Evolutionary conservation across 2,329 filamentous ascomycete genomes (phyloP).

Genomic region (Xylariomycetidae sp.): DNA sequence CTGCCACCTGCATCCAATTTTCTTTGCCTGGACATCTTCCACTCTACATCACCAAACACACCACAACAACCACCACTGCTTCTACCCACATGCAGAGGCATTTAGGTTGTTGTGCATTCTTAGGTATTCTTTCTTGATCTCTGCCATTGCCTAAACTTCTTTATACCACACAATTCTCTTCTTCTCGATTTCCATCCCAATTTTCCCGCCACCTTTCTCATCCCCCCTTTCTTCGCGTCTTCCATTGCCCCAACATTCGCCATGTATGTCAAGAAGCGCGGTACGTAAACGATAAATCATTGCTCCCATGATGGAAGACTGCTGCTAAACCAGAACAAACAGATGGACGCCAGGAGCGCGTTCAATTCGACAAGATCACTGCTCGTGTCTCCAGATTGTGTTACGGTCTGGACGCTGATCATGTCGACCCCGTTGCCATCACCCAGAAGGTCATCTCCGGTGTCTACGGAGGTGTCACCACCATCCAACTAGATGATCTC

Average conservation of each 20-base stretch:
- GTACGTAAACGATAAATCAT: constrained; percentile 37
- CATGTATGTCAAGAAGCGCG: constrained; percentile 62
- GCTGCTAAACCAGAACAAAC: not conserved
- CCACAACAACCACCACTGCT: constrained; percentile 9
- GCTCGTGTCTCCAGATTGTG: constrained; percentile 95
- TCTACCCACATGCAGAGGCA: constrained; percentile 11
- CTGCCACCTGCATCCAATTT: constrained; percentile 6
- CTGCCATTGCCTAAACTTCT: too few relatives aligned
- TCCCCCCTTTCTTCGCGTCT: constrained; percentile 13
- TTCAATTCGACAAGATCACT: constrained; percentile 99
- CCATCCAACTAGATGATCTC: constrained; percentile 91
- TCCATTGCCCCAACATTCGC: constrained; percentile 25
- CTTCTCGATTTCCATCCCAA: constrained; percentile 4
- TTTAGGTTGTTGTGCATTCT: constrained; percentile 8
- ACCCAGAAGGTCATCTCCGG: constrained; percentile 99
- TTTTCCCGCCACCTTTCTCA: constrained; percentile 2
- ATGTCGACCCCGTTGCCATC: constrained; percentile 96
- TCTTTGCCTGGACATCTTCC: constrained; percentile 9
- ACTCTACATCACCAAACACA: constrained; percentile 14
- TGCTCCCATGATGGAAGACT: too few relatives aligned
- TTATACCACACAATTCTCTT: too few relatives aligned
- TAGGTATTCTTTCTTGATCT: too few relatives aligned
- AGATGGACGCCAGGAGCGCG: constrained; percentile 99
- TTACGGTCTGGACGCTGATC: constrained; percentile 90
- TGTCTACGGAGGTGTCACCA: constrained; percentile 97